Percentiles rank a stretch among this genome's conserved stretches.
Evolutionary conservation across 805 yeast species (phyloP).

Genomic region (Candida saitoana): DNA sequence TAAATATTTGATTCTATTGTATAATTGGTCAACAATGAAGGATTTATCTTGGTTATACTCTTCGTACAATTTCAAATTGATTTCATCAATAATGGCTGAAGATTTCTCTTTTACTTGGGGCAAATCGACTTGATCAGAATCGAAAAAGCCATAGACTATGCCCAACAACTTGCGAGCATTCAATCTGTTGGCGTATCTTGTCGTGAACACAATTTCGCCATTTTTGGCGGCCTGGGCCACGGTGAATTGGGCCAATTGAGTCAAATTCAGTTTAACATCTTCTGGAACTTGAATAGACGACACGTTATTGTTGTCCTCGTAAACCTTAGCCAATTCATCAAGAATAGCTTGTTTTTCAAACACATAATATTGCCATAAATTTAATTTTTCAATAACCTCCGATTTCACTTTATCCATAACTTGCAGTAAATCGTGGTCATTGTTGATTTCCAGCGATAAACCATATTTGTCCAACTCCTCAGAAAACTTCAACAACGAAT

Average conservation of each 20-base stretch:
- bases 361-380: constrained; percentile 87
- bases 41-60: constrained; percentile 71
- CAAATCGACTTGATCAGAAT: constrained; percentile 17
- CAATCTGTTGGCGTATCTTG: constrained; percentile 52
- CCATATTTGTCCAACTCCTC: constrained; percentile 50
- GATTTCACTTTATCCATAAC: constrained; percentile 65
- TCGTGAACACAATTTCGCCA: constrained; percentile 43
- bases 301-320: constrained; percentile 23
- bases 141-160: constrained; percentile 36
- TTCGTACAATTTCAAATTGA: constrained; percentile 68
- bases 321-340: constrained; percentile 31
- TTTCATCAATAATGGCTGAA: constrained; percentile 60
- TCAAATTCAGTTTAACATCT: constrained; percentile 35
- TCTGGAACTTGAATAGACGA: constrained; percentile 41
- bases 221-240: constrained; percentile 36
- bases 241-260: constrained; percentile 47
- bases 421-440: constrained; percentile 50
- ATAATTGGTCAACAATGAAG: constrained; percentile 63
- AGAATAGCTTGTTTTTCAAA: constrained; percentile 50
- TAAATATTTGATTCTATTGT: constrained; percentile 70
- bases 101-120: constrained; percentile 35
- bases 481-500: constrained; percentile 62
- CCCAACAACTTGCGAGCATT: constrained; percentile 49
- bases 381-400: constrained; percentile 62
- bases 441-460: constrained; percentile 53